These are phyloP conservation scores for Apiospora aurea DNA, from an alignment of 2,329 filamentous ascomycete species.

Conservation along the genomic window DNA sequence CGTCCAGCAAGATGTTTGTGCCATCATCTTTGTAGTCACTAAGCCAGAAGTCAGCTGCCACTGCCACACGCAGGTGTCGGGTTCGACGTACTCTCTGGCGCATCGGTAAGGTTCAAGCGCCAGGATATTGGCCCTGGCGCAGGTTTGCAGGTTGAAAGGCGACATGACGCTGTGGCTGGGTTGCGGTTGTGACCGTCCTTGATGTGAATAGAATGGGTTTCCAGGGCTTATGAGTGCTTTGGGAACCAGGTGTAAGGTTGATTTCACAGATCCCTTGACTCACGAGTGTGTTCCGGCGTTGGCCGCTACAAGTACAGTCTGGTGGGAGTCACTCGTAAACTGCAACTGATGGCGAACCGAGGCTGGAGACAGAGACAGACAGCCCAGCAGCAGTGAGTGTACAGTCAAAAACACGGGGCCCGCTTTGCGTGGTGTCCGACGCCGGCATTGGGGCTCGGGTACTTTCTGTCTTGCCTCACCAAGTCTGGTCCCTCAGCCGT, in stretches of 20 bases:
- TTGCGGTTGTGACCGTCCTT: neutral
- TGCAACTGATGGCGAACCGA: neutral
- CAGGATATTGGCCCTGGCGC: constrained; percentile 79
- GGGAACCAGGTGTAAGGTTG: neutral
- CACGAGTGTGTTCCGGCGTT: neutral
- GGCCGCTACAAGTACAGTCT: neutral
- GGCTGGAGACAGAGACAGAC: neutral
- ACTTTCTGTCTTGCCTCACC: neutral
- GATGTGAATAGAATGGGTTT: neutral
- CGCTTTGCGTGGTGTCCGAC: constrained; percentile 12
- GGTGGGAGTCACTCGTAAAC: constrained; percentile 14
- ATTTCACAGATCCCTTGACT: neutral
- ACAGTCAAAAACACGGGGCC: constrained; percentile 13
- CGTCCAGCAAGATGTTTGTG: constrained; percentile 93
- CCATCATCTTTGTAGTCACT: constrained; percentile 97
- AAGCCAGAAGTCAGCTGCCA: constrained; percentile 30
- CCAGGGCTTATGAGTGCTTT: neutral
- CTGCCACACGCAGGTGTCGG: constrained; percentile 59
- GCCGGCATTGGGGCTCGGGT: constrained; percentile 19
- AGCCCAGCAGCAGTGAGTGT: neutral
- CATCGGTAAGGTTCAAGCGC: constrained; percentile 81
- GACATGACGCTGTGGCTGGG: constrained; percentile 50
- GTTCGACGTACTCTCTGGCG: constrained; percentile 70
- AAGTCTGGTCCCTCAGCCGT: neutral
- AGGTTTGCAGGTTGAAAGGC: constrained; percentile 76